Percentiles rank a stretch among this genome's conserved stretches.
phyloP scores from a whole-genome alignment of 768 basidiomycete species.

The Coprinopsis cinerea region DNA sequence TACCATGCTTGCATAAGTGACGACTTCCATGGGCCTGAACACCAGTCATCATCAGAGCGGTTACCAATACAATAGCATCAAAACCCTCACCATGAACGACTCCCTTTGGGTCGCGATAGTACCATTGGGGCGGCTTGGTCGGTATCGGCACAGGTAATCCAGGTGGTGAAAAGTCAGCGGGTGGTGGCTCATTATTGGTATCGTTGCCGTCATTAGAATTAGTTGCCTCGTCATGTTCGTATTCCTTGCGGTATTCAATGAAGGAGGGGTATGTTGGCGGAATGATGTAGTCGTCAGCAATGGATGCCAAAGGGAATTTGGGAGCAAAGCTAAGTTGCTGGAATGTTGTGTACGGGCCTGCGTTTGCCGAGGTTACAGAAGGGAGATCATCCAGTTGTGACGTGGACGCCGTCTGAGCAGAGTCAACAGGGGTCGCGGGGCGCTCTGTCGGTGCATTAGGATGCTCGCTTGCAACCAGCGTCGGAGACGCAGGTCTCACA shows the following conservation, averaged over 20 bases:
- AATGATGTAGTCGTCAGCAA: conserved; percentile 88
- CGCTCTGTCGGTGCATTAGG: conserved; percentile 31
- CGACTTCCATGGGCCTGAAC: conserved; percentile 79
- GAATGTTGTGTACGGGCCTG: conserved; percentile 87
- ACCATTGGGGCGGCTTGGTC: conserved; percentile 70
- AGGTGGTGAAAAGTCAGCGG: conserved; percentile 71
- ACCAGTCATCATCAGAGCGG: neutral
- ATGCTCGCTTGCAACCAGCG: conserved; percentile 38
- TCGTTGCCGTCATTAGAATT: conserved; percentile 24
- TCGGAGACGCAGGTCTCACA: conserved; percentile 29
- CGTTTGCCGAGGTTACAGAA: conserved; percentile 60
- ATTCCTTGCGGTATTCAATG: conserved; percentile 56
- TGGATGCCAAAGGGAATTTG: conserved; percentile 79
- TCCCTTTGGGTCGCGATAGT: conserved; percentile 78
- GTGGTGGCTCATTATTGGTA: conserved; percentile 40
- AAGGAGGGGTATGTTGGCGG: conserved; percentile 85
- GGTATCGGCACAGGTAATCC: conserved; percentile 70
- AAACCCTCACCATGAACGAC: conserved; percentile 62
- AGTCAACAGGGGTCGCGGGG: conserved; percentile 26
- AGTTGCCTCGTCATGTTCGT: conserved; percentile 46
- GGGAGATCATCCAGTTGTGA: conserved; percentile 61
- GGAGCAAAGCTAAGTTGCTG: conserved; percentile 86
- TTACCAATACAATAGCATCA: neutral
- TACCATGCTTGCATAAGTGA: conserved; percentile 87
- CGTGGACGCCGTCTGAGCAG: conserved; percentile 26